Base-by-base conservation (phyloP, 805 yeast species). In the Candida schatavii region DNA sequence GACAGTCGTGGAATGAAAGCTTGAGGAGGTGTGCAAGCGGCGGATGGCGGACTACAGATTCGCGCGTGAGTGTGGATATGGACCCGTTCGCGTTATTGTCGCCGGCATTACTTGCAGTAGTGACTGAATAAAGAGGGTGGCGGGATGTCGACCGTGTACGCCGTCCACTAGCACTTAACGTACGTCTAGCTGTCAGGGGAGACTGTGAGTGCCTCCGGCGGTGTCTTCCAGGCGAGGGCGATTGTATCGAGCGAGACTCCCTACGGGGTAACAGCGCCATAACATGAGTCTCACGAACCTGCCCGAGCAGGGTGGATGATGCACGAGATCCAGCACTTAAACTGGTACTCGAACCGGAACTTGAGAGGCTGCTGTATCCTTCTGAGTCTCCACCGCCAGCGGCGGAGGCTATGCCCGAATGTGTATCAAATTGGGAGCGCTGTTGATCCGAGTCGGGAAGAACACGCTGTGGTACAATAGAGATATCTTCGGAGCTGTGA, bases 1-100 rank as follows among this genome's bases (percentile, higher is more conserved):
- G 82, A 59, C 97, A 90, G 55, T 88, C 96, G 62, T 89, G 96
- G 55, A 90, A 78, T 0, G 95, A 87, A 9, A 90, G 52, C 44
- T 77, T 70, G 52, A 75, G 60, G 17, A 61, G 40, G 22, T 19
- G 41, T 10, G 19, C 17, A 14, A 38, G 22, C 33, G 35, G 19
- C 21, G 53, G 50, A 11, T 23, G 27, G 27, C 11, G 27, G n/a
- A n/a, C n/a, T n/a, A n/a, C n/a, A n/a, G n/a, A n/a, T n/a, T n/a
- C n/a, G 13, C 43, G 41, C 27, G 40, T 28, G 35, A 32, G 35
- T 37, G 33, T 4, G n/a, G 37, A 41, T 10, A 38, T 31, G 30
- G 22, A 23, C 5, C 30, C n/a, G n/a, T n/a, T n/a, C n/a, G n/a
- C n/a, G n/a, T n/a, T n/a, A n/a, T n/a, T n/a, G n/a, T n/a, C n/a